These are phyloP conservation scores for Celoporthe dispersa DNA, from an alignment of 2,329 filamentous ascomycete genomes.

Conservation along the genomic window DNA sequence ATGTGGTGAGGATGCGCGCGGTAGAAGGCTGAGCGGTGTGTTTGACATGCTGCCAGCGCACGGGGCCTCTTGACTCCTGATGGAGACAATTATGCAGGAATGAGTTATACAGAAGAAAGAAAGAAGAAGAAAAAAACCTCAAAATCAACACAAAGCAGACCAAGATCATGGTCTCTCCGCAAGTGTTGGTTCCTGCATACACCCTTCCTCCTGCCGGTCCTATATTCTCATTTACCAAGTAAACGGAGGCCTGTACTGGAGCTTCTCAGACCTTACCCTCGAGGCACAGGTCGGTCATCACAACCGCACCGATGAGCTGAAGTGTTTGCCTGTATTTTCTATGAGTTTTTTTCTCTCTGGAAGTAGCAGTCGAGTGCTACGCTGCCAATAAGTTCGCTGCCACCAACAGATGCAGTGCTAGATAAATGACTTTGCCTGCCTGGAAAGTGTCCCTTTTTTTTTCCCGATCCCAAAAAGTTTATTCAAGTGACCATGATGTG, in stretches of 20 bases:
- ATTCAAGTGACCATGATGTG: neutral
- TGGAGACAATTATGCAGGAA: neutral
- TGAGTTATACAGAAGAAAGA: neutral
- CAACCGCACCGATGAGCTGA: neutral
- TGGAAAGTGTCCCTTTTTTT: neutral
- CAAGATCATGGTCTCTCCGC: neutral
- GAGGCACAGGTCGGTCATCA: neutral
- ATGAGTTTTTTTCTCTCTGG: no score
- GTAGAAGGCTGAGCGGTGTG: neutral
- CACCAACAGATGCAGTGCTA: neutral
- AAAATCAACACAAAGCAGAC: neutral
- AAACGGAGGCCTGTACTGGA: no score
- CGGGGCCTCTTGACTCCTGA: neutral
- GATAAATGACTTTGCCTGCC: neutral
- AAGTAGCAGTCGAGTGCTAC: neutral
- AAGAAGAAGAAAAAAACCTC: conserved; percentile 1
- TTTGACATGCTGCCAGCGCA: neutral
- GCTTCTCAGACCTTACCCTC: neutral
- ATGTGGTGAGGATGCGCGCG: neutral
- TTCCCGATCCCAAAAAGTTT: no score
- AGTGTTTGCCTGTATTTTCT: no score
- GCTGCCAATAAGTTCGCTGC: neutral
- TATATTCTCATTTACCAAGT: neutral
- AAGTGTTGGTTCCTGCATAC: neutral
- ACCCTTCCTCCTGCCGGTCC: neutral